Evolutionary conservation across 257 asterid genomes (phyloP).

Genomic region (Capsicum pubescens): DNA sequence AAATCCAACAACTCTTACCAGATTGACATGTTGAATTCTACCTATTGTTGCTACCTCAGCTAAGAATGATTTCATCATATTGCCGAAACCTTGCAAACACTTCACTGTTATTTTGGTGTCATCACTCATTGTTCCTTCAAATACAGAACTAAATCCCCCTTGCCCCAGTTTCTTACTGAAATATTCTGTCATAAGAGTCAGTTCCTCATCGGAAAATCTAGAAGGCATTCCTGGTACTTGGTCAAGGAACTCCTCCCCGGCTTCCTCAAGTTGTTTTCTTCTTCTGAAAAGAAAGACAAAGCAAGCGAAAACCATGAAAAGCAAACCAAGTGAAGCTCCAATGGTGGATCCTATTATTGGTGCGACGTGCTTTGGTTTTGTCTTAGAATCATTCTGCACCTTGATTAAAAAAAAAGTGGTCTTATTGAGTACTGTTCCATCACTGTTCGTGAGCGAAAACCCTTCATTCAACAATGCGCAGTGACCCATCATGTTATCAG

Average conservation of each 20-base stretch:
- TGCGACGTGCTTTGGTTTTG: neutral
- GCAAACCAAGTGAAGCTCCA: neutral
- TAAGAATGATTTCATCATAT: conserved; percentile 28
- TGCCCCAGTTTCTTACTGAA: conserved; percentile 38
- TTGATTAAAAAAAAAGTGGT: conserved; percentile 26
- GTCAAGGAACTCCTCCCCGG: conserved; percentile 17
- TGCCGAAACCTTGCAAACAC: conserved; percentile 17
- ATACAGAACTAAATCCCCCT: conserved; percentile 41
- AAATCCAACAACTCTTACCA: conserved; percentile 19
- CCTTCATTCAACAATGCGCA: conserved; percentile 29
- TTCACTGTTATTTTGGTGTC: conserved; percentile 35
- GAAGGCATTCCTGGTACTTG: conserved; percentile 38
- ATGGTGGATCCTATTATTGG: neutral
- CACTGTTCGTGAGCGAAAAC: conserved; percentile 21
- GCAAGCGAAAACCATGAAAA: neutral
- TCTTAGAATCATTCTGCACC: conserved; percentile 29
- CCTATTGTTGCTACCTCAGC: conserved; percentile 38
- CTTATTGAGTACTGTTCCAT: neutral
- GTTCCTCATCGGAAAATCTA: conserved; percentile 32
- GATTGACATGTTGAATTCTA: conserved; percentile 37
- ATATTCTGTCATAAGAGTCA: conserved; percentile 25
- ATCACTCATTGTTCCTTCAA: conserved; percentile 29
- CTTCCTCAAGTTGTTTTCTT: neutral
- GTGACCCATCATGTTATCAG: neutral
- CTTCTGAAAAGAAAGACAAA: neutral